phyloP scores from a whole-genome alignment of 495 filamentous ascomycete genomes.

The Ascobolus immersus region DNA sequence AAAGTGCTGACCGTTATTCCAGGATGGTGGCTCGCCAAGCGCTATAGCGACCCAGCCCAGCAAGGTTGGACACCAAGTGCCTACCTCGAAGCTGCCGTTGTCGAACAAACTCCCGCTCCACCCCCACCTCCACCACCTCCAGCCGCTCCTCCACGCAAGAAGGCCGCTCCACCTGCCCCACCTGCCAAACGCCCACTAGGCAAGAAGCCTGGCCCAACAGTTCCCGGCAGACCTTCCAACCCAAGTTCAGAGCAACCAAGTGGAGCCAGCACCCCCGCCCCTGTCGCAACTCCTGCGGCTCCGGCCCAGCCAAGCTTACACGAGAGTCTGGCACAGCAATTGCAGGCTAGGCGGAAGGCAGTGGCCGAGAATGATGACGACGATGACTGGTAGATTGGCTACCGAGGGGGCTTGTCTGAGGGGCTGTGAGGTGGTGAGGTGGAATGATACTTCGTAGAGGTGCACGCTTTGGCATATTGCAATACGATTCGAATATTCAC shows the following conservation, averaged over 20 bases:
- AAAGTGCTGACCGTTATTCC: constrained; percentile 12
- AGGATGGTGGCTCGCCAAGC: constrained; percentile 93
- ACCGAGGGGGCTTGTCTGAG: neutral
- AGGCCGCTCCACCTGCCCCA: constrained; percentile 55
- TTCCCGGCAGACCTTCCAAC: constrained; percentile 40
- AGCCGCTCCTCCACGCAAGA: constrained; percentile 29
- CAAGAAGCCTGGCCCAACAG: constrained; percentile 39
- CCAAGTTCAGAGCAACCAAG: constrained; percentile 21
- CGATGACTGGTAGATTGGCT: constrained; percentile 30
- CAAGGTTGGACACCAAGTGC: constrained; percentile 86
- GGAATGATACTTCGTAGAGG: too few relatives aligned
- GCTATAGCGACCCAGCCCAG: constrained; percentile 24
- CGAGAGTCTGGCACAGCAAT: constrained; percentile 60
- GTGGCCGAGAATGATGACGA: constrained; percentile 49
- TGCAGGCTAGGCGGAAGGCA: constrained; percentile 35
- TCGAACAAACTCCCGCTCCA: constrained; percentile 31
- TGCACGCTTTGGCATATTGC: too few relatives aligned
- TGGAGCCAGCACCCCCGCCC: constrained; percentile 42
- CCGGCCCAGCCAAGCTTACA: constrained; percentile 47
- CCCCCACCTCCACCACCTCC: constrained; percentile 30
- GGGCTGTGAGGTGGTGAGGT: too few relatives aligned
- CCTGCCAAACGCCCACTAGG: constrained; percentile 62
- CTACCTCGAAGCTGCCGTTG: constrained; percentile 47
- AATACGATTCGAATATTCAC: too few relatives aligned
- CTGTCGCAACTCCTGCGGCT: constrained; percentile 41